Conservation (phyloP, 129 eudicot species). For the carrot (Daucus carota) region DH1_v3.0 NC_030382.2:47411001-47411500, state of each 20-base stretch:
- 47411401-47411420: neutral
- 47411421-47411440: neutral
- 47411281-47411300: constrained; percentile 24
- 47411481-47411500: no score
- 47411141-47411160: neutral
- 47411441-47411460: no score
- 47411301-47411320: constrained; percentile 47
- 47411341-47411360: constrained; percentile 2
- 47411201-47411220: neutral
- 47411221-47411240: neutral
- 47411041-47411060: neutral
- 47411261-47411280: constrained; percentile 41
- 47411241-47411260: neutral
- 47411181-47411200: neutral
- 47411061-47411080: no score
- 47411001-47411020: neutral
- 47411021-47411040: no score
- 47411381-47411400: neutral
- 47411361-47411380: neutral
- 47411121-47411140: neutral
- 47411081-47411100: neutral
- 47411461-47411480: no score
- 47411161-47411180: neutral
- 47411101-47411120: neutral
- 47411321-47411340: constrained; percentile 90